phyloP scores from a whole-genome alignment of 2,329 filamentous ascomycete species.

The Aspergillus floridensis region DNA sequence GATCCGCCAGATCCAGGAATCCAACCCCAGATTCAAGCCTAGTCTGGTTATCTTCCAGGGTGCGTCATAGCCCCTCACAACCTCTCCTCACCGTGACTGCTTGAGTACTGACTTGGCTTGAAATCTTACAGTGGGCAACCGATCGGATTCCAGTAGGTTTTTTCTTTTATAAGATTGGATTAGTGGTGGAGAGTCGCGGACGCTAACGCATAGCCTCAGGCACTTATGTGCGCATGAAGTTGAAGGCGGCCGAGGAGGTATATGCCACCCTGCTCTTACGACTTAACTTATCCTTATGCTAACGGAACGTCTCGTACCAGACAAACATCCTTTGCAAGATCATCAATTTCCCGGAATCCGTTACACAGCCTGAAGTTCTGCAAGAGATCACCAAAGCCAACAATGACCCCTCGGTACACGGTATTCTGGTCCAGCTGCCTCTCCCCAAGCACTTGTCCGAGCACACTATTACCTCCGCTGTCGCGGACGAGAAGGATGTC shows the following conservation, averaged over 20 bases:
- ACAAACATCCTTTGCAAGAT: conserved; percentile 87
- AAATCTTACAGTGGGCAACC: conserved; percentile 69
- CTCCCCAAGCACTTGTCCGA: conserved; percentile 87
- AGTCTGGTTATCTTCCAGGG: conserved; percentile 93
- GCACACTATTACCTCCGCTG: conserved; percentile 83
- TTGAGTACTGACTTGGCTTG: conserved; percentile 7
- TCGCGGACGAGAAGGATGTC: conserved; percentile 92
- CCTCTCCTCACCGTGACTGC: neutral
- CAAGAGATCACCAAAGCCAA: conserved; percentile 79
- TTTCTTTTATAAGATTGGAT: conserved; percentile 6
- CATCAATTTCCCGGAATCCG: conserved; percentile 75
- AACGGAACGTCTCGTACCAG: conserved; percentile 44
- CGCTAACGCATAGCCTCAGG: conserved; percentile 50
- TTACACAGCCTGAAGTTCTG: conserved; percentile 81
- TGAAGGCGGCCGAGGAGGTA: conserved; percentile 93
- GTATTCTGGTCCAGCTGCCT: conserved; percentile 90
- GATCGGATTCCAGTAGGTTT: conserved; percentile 81
- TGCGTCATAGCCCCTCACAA: conserved; percentile 40
- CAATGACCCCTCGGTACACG: conserved; percentile 80
- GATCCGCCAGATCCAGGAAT: conserved; percentile 75
- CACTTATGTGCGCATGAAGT: conserved; percentile 99
- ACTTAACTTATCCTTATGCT: conserved; percentile 6
- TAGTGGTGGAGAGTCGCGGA: neutral
- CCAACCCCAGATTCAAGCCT: conserved; percentile 84
- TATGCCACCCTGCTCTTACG: conserved; percentile 18